phyloP scores from a whole-genome alignment of 768 basidiomycete genomes.

The Suillus clintonianus region DNA sequence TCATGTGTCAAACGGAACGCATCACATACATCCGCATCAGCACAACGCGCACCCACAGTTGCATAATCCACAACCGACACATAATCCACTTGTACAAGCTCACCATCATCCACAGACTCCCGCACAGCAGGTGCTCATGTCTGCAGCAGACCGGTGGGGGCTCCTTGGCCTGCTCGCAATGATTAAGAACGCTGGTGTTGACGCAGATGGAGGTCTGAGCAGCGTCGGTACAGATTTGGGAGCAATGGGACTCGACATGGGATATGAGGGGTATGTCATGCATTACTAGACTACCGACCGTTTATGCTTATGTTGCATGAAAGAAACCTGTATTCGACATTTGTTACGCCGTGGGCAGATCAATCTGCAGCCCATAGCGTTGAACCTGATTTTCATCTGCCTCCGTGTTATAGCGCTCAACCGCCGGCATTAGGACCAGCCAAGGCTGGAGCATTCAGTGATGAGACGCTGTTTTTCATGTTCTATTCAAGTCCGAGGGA shows the following conservation, averaged over 20 bases:
- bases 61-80: constrained; percentile 20
- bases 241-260: constrained; percentile 90
- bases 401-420: constrained; percentile 90
- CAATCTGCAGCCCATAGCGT: constrained; percentile 81
- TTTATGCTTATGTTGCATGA: constrained; percentile 24
- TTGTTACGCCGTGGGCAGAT: constrained; percentile 97
- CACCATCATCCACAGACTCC: constrained; percentile 79
- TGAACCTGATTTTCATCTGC: constrained; percentile 91
- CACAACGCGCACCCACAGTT: constrained; percentile 34
- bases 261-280: constrained; percentile 70
- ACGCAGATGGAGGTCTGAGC: constrained; percentile 79
- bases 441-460: constrained; percentile 85
- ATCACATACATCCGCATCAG: constrained; percentile 36
- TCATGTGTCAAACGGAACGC: constrained; percentile 37
- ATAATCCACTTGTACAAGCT: constrained; percentile 22
- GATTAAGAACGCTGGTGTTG: constrained; percentile 77
- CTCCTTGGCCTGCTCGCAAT: constrained; percentile 81
- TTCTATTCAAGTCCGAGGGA: constrained; percentile 95
- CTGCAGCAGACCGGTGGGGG: constrained; percentile 95
- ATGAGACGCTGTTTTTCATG: constrained; percentile 97
- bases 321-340: constrained; percentile 86
- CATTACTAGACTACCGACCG: constrained; percentile 17
- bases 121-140: constrained; percentile 89
- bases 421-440: constrained; percentile 80
- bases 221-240: constrained; percentile 90